Evolutionary conservation across 768 basidiomycete species (phyloP), one percentile per base, ranked within the genome.

Genomic region (Serpula lacrymans): DNA sequence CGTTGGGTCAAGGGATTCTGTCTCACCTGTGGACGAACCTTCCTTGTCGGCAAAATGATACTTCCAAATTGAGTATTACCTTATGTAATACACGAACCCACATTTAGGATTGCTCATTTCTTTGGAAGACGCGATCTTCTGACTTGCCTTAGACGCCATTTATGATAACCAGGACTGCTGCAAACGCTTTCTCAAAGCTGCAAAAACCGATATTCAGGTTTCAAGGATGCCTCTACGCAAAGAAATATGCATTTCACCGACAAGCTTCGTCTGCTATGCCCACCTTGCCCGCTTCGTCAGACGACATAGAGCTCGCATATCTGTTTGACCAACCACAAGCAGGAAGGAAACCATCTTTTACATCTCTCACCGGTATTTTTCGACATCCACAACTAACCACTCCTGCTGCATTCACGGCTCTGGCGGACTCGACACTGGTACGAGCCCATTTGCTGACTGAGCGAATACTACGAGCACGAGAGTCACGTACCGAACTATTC

Each of bases 371-470:
- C 2, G 96, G 96, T 17, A 75, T 98, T 25, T 98, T 99, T 60
- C 79, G 80, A 12, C 88, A 96, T 49, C 72, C 79, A 0, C 69
- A 77, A 13, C 74, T 99, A 25, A 79, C 75, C 3, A 66, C 78
- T 20, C 90, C 94, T 0, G 57, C 70, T 1, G 77, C 80, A 17
- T 80, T 98, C 34, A 70, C 77, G 37, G 69, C 75, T 1, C 72
- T 98, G 17, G 82, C 92, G 18, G 72, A 85, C 39, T 78, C 87
- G 20, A 94, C 94, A 13, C 71, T 93, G 20, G 62, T 79, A 12
- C 84, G 90, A 31, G 93, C 91, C 5, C 78, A 82, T 47, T 64
- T 87, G 22, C 73, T 98, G 39, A 94, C 95, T 12, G 77, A 84
- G 41, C 82, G 96, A 30, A 89, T 98, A 18, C 63, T 87, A 36